Evolutionary conservation across 2,329 filamentous ascomycete species (phyloP).

Genomic region (Thermochaetoides dissita): DNA sequence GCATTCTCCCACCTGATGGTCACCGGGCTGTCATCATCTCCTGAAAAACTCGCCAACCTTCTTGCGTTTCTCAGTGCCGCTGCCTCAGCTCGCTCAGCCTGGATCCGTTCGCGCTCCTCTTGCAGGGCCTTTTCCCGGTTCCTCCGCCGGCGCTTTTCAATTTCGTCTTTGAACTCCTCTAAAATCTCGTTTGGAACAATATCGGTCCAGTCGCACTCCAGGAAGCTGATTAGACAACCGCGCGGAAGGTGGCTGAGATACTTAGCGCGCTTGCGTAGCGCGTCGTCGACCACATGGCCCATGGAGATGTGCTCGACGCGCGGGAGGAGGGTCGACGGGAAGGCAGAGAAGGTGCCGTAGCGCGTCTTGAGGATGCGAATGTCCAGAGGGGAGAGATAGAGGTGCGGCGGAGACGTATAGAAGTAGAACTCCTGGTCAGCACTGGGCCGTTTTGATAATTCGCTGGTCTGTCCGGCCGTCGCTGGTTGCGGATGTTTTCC

Average conservation of each 20-base stretch:
- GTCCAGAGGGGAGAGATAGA: constrained; percentile 80
- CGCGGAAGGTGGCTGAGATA: constrained; percentile 77
- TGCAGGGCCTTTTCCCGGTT: constrained; percentile 72
- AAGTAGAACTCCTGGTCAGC: constrained; percentile 57
- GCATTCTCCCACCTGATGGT: constrained; percentile 15
- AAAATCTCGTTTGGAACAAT: constrained; percentile 64
- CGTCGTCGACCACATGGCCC: constrained; percentile 76
- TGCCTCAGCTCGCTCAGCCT: constrained; percentile 69
- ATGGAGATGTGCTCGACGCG: constrained; percentile 81
- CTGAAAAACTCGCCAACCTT: constrained; percentile 19
- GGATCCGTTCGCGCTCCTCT: constrained; percentile 72
- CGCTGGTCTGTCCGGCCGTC: constrained; percentile 2
- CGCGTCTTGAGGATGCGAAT: constrained; percentile 85
- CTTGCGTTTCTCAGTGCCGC: constrained; percentile 43
- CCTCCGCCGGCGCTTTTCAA: constrained; percentile 59
- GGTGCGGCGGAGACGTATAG: constrained; percentile 74
- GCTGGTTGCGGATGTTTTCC: neutral
- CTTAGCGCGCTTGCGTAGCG: constrained; percentile 67
- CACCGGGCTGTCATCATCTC: constrained; percentile 26
- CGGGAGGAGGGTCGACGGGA: constrained; percentile 75
- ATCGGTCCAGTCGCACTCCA: constrained; percentile 93
- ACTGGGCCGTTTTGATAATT: no score
- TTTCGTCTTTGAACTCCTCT: constrained; percentile 61
- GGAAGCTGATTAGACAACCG: constrained; percentile 79
- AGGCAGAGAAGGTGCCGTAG: constrained; percentile 68